Evolutionary conservation across 2,329 filamentous ascomycete species (phyloP), one percentile per base, ranked within the genome.

Genomic region (Diplodia intermedia): DNA sequence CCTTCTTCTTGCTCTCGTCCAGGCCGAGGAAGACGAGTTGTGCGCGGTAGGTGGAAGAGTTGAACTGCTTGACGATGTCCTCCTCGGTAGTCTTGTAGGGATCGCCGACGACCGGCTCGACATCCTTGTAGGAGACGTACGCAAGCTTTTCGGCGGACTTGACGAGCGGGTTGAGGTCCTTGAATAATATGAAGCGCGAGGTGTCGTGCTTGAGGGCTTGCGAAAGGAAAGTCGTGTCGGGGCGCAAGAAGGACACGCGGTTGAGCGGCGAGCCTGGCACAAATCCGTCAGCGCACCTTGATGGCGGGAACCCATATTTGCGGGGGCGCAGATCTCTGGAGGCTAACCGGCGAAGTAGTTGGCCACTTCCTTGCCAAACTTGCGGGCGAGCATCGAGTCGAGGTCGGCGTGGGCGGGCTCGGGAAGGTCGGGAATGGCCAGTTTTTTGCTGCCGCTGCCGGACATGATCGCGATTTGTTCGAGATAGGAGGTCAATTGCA

Each of bases 1-100:
- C 78, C 43, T 53, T 47, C 60, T 82, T 82, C 31, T 78, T 79
- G 57, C 78, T 80, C 77, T 97, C 93, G 72, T 97, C 89, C 57
- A 97, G 80, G 0, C 94, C 94, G 33, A 98, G 82, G 76, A 98
- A 97, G 65, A 98, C 84, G 63, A 97, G 83, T 70, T 92, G 86
- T 3, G 93, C 90, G 23, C 83, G 79, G 18, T 88, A 88, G 66
- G 86, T 82, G 4, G 84, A 82, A 36, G 92, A 96, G 80, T 97
- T 90, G 78, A 89, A 97, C 38, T 85, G 82, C 74, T 87, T 86
- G 69, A 96, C 85, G 71, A 89, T 77, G 55, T 95, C 89, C 72
- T 90, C 88, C 77, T 98, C 94, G 1, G 85, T 84, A 72, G 86
- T 85, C 23, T 83, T 84, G 77, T 93, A 97, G 0, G 90, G 89